Percentiles rank a stretch among this genome's conserved stretches.
phyloP scores from a whole-genome alignment of 2,329 filamentous ascomycete genomes.

The Monascus ruber region DNA sequence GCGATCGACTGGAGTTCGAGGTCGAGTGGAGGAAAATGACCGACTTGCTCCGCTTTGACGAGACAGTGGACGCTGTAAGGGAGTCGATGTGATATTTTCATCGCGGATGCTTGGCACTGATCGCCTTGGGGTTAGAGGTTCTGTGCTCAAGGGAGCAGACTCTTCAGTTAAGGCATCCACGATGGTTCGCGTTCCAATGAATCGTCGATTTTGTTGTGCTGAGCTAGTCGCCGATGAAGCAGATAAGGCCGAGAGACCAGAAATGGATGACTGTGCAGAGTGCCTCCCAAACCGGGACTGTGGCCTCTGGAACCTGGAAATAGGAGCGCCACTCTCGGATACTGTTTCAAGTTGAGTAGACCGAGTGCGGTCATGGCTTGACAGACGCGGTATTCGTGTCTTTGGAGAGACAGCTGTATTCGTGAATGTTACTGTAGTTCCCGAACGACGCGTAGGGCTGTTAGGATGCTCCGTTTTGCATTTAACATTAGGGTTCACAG shows the following conservation, averaged over 20 bases:
- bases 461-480: conserved; percentile 60
- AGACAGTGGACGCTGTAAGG: conserved; percentile 28
- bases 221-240: conserved; percentile 40
- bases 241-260: conserved; percentile 51
- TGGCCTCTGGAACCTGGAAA: conserved; percentile 50
- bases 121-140: conserved; percentile 48
- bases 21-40: conserved; percentile 34
- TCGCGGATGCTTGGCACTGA: conserved; percentile 49
- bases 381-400: conserved; percentile 71
- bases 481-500: conserved; percentile 83
- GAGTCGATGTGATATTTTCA: conserved; percentile 19
- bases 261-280: conserved; percentile 56
- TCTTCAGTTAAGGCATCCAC: conserved; percentile 31
- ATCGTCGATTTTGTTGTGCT: conserved; percentile 46
- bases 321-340: conserved; percentile 72
- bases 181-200: conserved; percentile 37
- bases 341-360: conserved; percentile 75
- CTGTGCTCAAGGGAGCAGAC: conserved; percentile 41
- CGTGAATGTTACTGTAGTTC: conserved; percentile 83
- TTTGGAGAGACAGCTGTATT: conserved; percentile 51
- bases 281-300: conserved; percentile 56
- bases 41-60: conserved; percentile 25
- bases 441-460: conserved; percentile 59
- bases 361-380: conserved; percentile 57
- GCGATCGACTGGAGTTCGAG: conserved; percentile 62